Evolutionary conservation across 169 alveolate species (phyloP), one percentile per base, ranked within the genome.

Genomic region (Cystoisospora suis): DNA sequence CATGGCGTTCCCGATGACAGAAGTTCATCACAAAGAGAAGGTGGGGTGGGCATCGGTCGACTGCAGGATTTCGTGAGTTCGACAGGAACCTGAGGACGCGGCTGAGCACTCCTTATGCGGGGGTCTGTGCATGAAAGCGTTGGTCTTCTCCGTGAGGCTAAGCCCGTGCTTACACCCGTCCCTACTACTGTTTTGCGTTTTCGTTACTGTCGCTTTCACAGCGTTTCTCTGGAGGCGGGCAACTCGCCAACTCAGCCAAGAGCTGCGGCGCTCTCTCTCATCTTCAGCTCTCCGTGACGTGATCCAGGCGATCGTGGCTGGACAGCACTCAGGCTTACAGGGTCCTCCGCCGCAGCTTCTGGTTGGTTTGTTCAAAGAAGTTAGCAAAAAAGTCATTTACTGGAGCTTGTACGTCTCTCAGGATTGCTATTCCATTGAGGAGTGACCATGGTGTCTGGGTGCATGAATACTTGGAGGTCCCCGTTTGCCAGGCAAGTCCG

Each of bases 161-260:
- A 20, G n/a, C 20, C 20, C 20, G n/a, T 53, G n/a, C 65, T 53
- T 53, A 9, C 20, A 53, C 65, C 20, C 20, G 65, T 53, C 65
- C 65, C 9, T 53, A 9, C n/a, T 53, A 15, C 65, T 53, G 65
- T 20, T 20, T 20, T 53, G 9, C 65, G 65, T 53, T 53, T 20
- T 53, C 65, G 65, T 53, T 20, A 20, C 20, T 9, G 65, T 53
- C 20, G 65, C 20, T 53, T 53, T 15, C 77, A 6, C 83, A 72
- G 83, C 83, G 46, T 34, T 40, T 7, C 56, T 34, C 32, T 72
- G 83, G 83, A 46, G 83, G 34, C 47, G 83, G 3, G 83, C 83
- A 5, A 34, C 56, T 6, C 83, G 3, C 7, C 83, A 56, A 29
- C 23, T 72, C 38, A 72, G 58, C 23, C 36, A 1, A 20, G 83